Percentiles rank a stretch among this genome's conserved stretches.
phyloP scores from a whole-genome alignment of 2,329 filamentous ascomycete species.

The Talaromyces pinophilus region DNA sequence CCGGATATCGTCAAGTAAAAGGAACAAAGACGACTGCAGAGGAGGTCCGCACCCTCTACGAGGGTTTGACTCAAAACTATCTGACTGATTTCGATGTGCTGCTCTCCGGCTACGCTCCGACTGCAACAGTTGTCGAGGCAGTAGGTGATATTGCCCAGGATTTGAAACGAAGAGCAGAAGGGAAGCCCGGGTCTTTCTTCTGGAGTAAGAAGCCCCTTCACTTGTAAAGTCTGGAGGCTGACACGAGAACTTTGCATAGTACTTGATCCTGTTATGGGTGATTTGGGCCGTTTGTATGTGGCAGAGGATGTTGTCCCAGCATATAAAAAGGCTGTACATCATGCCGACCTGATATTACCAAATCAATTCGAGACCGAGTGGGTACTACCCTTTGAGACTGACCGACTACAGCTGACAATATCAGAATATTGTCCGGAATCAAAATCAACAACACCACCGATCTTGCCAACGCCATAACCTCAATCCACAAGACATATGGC shows the following conservation, averaged over 20 bases:
- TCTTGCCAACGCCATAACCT: slow-evolving; percentile 72
- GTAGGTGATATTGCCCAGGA: slow-evolving; percentile 83
- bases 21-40: slow-evolving; percentile 78
- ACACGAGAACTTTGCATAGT: slow-evolving; percentile 50
- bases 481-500: slow-evolving; percentile 72
- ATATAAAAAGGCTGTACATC: slow-evolving; percentile 75
- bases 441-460: slow-evolving; percentile 74
- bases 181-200: slow-evolving; percentile 76
- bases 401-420: neutral
- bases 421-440: slow-evolving; percentile 78
- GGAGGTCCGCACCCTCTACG: slow-evolving; percentile 81
- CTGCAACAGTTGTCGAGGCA: slow-evolving; percentile 77
- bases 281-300: slow-evolving; percentile 89
- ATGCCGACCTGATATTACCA: slow-evolving; percentile 88
- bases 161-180: slow-evolving; percentile 65
- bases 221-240: neutral
- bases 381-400: slow-evolving; percentile 31
- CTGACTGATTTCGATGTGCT: slow-evolving; percentile 91
- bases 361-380: slow-evolving; percentile 98
- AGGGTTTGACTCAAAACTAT: slow-evolving; percentile 78
- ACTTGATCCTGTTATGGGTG: slow-evolving; percentile 96
- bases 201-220: slow-evolving; percentile 60
- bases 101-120: slow-evolving; percentile 91
- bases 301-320: slow-evolving; percentile 87
- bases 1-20: slow-evolving; percentile 84